Evolutionary conservation across 2,329 filamentous ascomycete species (phyloP), one percentile per base, ranked within the genome.

Genomic region (Alternaria sp.): DNA sequence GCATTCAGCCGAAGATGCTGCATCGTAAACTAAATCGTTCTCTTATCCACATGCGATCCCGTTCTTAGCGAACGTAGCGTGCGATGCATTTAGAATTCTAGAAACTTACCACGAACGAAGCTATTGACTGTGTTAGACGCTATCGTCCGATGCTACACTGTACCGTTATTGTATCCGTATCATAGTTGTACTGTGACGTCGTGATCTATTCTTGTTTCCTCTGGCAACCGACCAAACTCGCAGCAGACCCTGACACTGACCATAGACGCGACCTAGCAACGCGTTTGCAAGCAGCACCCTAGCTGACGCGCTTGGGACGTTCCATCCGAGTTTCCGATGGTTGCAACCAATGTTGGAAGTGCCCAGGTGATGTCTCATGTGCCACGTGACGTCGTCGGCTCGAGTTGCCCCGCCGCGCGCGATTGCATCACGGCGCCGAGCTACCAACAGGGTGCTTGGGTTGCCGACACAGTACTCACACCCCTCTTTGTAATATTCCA

Each of bases 391-490:
- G 61, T 52, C 62, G 55, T 59, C 46, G 28, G 61, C 45, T 46
- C 49, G 57, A 60, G 64, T 47, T 60, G 60, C 68, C 69, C 69
- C 71, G 70, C 70, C 58, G 63, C 61, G 63, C 63, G 65, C 58
- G 51, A 69, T 63, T 45, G 61, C 49, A 62, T 56, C 65, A 61
- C 61, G 67, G 60, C 59, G 62, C 59, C 50, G 63, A 70, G 70
- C 67, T 62, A 64, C 71, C 76, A 78, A 75, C 77, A 77, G 61
- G 76, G 76, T 78, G 65, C 75, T 70, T 67, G 54, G 17, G 13
- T 40, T 49, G 55, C 60, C 56, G 49, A 57, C 63, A 58, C 61
- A 49, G 55, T 58, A 57, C 54, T 57, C 64, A 56, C 62, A 59
- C 54, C 53, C 55, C 50, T 54, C 44, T 7, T 50, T 53, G 47